A percentile compares a stretch with the other conserved stretches of the same genome.
Conservation (phyloP, 2,329 filamentous ascomycete genomes). For the Hypoxylon sp. region DNA sequence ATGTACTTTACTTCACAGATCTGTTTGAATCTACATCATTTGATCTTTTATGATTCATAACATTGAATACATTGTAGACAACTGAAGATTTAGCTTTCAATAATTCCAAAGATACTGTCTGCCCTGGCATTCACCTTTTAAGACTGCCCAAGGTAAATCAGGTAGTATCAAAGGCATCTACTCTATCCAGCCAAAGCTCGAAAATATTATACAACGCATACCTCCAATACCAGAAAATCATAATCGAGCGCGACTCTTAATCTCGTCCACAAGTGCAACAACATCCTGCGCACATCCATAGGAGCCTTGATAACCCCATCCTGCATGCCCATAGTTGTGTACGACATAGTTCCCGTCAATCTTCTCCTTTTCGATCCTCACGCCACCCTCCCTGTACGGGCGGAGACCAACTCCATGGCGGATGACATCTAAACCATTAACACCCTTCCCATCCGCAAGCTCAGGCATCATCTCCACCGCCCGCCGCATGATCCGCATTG, state of each 20-base stretch:
- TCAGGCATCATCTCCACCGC: constrained; percentile 74
- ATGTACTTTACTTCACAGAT: not conserved
- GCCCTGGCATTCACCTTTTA: not conserved
- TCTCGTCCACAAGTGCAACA: constrained; percentile 75
- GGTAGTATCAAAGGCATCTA: not conserved
- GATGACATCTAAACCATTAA: constrained; percentile 81
- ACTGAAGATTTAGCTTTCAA: not conserved
- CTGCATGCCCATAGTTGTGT: constrained; percentile 85
- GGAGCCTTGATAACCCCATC: constrained; percentile 79
- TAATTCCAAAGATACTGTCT: not conserved
- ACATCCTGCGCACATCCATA: constrained; percentile 80
- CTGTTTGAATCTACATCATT: not conserved
- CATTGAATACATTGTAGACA: not conserved
- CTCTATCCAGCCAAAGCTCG: not conserved
- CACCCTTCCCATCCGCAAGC: constrained; percentile 75
- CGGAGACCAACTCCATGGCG: constrained; percentile 87
- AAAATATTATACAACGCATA: not conserved
- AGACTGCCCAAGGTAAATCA: not conserved
- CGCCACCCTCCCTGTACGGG: constrained; percentile 80
- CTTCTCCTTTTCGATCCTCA: constrained; percentile 80
- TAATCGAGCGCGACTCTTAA: constrained; percentile 57
- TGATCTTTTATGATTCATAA: not conserved
- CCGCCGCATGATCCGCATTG: constrained; percentile 87
- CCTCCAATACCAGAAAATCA: not conserved
- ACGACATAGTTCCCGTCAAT: constrained; percentile 77